Conservation (phyloP, 768 basidiomycete species). For the Amanita fuliginea region DNA sequence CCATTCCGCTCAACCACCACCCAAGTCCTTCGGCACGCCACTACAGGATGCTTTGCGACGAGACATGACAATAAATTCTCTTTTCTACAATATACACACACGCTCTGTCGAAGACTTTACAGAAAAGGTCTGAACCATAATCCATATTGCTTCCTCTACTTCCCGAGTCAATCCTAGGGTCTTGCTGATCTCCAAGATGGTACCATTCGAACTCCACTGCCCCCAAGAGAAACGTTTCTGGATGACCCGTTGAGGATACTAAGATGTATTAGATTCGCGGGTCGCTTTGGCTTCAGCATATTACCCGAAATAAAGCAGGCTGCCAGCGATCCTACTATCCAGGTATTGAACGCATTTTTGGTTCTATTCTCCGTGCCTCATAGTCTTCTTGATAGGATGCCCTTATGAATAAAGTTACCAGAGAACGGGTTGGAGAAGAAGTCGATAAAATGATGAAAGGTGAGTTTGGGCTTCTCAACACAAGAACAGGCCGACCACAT, state of each 20-base stretch:
- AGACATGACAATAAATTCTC: constrained; percentile 90
- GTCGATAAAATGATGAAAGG: constrained; percentile 91
- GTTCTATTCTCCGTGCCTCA: constrained; percentile 15
- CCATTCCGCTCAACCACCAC: not conserved
- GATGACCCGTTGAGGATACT: constrained; percentile 95
- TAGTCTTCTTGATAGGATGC: constrained; percentile 36
- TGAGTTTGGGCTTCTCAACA: constrained; percentile 14
- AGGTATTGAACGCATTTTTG: constrained; percentile 27
- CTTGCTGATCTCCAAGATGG: constrained; percentile 73
- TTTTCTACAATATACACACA: constrained; percentile 94
- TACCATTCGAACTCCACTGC: constrained; percentile 78
- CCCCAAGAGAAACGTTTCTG: constrained; percentile 78
- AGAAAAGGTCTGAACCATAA: constrained; percentile 38
- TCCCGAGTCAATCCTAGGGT: constrained; percentile 37
- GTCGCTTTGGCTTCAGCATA: constrained; percentile 76
- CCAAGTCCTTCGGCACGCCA: constrained; percentile 87
- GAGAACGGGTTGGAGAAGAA: constrained; percentile 89
- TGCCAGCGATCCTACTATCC: constrained; percentile 48
- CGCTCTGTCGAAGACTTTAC: constrained; percentile 81
- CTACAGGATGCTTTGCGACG: constrained; percentile 82
- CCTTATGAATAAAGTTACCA: constrained; percentile 68
- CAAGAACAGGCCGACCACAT: not conserved
- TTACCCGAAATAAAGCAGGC: constrained; percentile 57
- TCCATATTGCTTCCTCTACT: constrained; percentile 7
- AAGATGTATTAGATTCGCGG: constrained; percentile 84